phyloP scores from a whole-genome alignment of 176 grass and related monocot genomes.

The Rhynchospora breviuscula region DNA sequence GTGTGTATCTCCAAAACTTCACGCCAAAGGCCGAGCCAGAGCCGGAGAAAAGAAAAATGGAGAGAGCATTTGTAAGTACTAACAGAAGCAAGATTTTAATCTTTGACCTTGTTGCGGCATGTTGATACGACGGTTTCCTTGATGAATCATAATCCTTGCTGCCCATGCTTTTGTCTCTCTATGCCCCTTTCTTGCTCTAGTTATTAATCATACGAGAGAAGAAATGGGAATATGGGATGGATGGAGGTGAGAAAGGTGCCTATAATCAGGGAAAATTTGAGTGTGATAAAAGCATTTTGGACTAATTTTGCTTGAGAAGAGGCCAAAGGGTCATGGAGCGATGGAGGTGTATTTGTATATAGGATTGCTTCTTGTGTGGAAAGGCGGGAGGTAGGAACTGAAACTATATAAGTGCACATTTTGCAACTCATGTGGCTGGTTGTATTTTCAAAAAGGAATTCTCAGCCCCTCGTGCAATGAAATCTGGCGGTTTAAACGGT shows the following conservation, averaged over 20 bases:
- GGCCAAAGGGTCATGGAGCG: background rate
- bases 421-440: background rate
- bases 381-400: conserved; percentile 8
- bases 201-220: background rate
- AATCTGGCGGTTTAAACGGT: background rate
- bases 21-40: background rate
- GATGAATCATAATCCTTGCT: conserved; percentile 37
- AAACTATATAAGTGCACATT: background rate
- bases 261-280: background rate
- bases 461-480: conserved; percentile 8
- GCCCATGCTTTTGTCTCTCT: conserved; percentile 33
- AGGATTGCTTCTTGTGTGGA: background rate
- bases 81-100: conserved; percentile 26
- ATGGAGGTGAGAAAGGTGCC: background rate
- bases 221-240: background rate
- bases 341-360: no score
- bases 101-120: conserved; percentile 13
- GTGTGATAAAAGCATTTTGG: conserved; percentile 1
- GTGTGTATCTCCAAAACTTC: conserved; percentile 14
- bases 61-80: conserved; percentile 16
- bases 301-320: conserved; percentile 2
- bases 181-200: background rate
- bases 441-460: background rate
- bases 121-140: conserved; percentile 21
- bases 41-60: conserved; percentile 23